Conservation (phyloP, 2,329 filamentous ascomycete species). For the Lachnellula occidentalis region DNA sequence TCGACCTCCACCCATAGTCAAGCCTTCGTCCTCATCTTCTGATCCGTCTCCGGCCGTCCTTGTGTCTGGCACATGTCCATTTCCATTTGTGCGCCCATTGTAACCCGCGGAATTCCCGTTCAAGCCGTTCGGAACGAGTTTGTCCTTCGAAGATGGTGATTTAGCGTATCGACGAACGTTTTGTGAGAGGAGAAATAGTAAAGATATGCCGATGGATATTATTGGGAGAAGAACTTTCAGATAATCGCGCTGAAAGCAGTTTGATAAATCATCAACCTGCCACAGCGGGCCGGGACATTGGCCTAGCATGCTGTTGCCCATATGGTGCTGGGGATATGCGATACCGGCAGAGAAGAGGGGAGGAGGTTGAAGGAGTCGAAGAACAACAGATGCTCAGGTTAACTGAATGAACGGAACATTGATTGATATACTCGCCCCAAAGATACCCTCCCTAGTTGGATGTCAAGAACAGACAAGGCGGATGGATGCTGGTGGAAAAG, state of each 20-base stretch:
- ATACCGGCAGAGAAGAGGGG: no score
- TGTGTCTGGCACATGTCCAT: constrained; percentile 30
- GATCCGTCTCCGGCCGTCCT: constrained; percentile 43
- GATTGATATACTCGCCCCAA: no score
- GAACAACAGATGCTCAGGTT: no score
- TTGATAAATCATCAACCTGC: constrained; percentile 58
- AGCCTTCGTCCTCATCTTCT: constrained; percentile 51
- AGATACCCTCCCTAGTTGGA: no score
- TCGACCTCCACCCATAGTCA: constrained; percentile 52
- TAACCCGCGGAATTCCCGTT: constrained; percentile 32
- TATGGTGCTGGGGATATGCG: no score
- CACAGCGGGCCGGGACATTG: constrained; percentile 35
- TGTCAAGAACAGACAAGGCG: no score
- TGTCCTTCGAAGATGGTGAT: constrained; percentile 53
- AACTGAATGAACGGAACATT: no score
- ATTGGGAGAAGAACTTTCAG: constrained; percentile 77
- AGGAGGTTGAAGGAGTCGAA: no score
- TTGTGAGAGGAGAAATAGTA: constrained; percentile 59
- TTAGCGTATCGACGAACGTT: constrained; percentile 47
- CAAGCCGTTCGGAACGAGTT: constrained; percentile 42
- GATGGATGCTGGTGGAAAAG: no score
- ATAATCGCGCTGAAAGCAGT: constrained; percentile 60
- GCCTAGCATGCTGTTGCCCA: no score
- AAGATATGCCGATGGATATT: constrained; percentile 62
- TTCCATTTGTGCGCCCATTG: constrained; percentile 14